Conservation (phyloP, 208 protist genomes). For the Crithidia expoeki region DNA sequence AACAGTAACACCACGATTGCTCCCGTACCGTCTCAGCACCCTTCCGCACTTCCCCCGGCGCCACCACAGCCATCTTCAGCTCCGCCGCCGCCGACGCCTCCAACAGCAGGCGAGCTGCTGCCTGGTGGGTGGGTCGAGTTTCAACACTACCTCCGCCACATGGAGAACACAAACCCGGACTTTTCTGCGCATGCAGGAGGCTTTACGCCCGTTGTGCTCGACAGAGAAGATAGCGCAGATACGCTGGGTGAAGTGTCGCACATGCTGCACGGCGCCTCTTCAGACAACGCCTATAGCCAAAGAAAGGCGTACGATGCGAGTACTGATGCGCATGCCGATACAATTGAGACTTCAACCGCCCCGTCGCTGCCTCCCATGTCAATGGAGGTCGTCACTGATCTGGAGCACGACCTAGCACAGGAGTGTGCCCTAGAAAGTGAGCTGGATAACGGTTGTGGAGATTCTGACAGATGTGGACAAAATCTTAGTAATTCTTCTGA, state of each 20-base stretch:
- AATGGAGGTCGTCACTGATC: conserved; percentile 13
- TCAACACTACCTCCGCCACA: conserved; percentile 19
- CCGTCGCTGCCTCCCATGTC: conserved; percentile 2
- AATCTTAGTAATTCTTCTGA: too few species aligned
- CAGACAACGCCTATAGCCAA: too few species aligned
- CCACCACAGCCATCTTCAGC: conserved; percentile 6
- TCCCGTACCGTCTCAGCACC: neutral
- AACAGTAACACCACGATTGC: neutral
- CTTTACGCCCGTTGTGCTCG: neutral
- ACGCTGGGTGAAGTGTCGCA: neutral
- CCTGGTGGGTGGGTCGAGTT: conserved; percentile 13
- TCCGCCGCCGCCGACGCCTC: conserved; percentile 5
- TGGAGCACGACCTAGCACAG: conserved; percentile 14
- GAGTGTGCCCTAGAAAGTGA: conserved; percentile 1
- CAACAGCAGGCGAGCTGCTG: neutral
- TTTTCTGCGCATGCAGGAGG: conserved; percentile 11
- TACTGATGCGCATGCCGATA: too few species aligned
- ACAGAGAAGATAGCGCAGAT: neutral
- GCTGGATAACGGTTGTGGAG: neutral
- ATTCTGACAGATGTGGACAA: too few species aligned
- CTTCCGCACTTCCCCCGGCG: conserved; percentile 1
- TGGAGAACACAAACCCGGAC: conserved; percentile 13
- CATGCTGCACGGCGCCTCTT: neutral
- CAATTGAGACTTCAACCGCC: neutral
- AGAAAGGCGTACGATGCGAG: too few species aligned